Base-by-base conservation (phyloP, 495 filamentous ascomycete genomes). In the Aspergillus cristatus region DNA sequence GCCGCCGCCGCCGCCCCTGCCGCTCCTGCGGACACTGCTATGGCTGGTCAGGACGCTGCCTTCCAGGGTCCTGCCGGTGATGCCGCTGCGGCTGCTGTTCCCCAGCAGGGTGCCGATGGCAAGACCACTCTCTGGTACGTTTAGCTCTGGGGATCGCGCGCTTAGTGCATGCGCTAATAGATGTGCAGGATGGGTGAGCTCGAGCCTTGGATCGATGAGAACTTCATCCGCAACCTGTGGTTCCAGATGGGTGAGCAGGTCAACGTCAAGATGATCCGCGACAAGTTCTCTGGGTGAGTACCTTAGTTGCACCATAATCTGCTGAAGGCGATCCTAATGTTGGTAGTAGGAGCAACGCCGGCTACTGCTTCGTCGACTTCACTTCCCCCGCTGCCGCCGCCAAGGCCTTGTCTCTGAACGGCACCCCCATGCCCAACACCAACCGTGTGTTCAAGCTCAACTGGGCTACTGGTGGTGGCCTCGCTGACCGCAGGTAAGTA, bases 221-320 rank as follows among this genome's bases (percentile, higher is more conserved):
- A 84, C 58, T 99, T 97, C 64, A 84, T 99, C 48, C 88, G 93
- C 57, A 89, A 81, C 46, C 74, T 97, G 14, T 97, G 86, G 80
- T 84, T 79, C 60, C 81, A 82, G 51, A 79, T 95, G 70, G 86
- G 79, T 39, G 90, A 97, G 68, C 74, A 75, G 45, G 91, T 99
- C 51, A 96, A 96, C 52, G 91, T 99, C 40, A 99, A 99, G 76
- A 94, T 99, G 78, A 99, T 99, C 53, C 88, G 91, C 42, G 91
- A 99, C 69, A 94, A 95, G 63, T 95, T 94, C 59, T 97, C 91
- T 62, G 91, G 91, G 90, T 96, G 81, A 60, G 85, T 58, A 53
- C 43, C 36, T n/a, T 32, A 42, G 36, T 30, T 22, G 10, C 18
- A 2, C 20, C 20, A 8, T 10, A 38, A 25, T 14, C n/a, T 32